Evolutionary conservation across 2,329 filamentous ascomycete genomes (phyloP), one percentile per base, ranked within the genome.

Genomic region (Colletotrichum limetticola): DNA sequence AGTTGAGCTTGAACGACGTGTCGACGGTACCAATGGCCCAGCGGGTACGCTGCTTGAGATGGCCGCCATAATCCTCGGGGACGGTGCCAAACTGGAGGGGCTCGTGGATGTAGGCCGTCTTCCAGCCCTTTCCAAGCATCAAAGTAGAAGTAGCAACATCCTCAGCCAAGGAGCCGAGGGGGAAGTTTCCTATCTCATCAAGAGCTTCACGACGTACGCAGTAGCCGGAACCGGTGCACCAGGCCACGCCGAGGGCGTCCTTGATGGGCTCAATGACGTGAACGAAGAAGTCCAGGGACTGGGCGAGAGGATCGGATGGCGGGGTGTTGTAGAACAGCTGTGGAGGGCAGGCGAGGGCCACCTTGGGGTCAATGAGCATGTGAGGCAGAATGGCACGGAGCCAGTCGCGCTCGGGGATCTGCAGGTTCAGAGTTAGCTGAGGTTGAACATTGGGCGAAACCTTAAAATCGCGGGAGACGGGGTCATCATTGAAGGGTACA

Each of bases 261-360:
- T 86, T 86, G 79, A 86, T 86, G 37, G 85, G 85, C 78, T 86
- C 85, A 52, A 86, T 85, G 35, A 86, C 80, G 78, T 90, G 87
- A 11, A 89, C 87, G 78, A 91, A 91, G 74, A 88, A 87, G 76
- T 90, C 86, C 56, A 91, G 84, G 77, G 85, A 87, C 78, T 91
- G 89, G 1, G 85, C 85, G 7, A 92, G 85, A 16, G 89, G 89
- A 66, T 92, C 91, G 6, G 87, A 86, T 0, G 81, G 80, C 5
- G 90, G 90, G 4, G 88, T 86, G 77, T 92, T 91, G 83, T 91
- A 91, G 80, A 91, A 92, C 4, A 90, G 85, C 82, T 91, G 89
- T 14, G 89, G 88, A 30, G 89, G 89, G 76, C 88, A 91, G n/a
- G 87, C 88, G 61, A 91, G 83, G 61, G 87, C 88, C 83, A 90